Evolutionary conservation across 768 basidiomycete genomes (phyloP), one percentile per base, ranked within the genome.

Genomic region (Pluteus cervinus): DNA sequence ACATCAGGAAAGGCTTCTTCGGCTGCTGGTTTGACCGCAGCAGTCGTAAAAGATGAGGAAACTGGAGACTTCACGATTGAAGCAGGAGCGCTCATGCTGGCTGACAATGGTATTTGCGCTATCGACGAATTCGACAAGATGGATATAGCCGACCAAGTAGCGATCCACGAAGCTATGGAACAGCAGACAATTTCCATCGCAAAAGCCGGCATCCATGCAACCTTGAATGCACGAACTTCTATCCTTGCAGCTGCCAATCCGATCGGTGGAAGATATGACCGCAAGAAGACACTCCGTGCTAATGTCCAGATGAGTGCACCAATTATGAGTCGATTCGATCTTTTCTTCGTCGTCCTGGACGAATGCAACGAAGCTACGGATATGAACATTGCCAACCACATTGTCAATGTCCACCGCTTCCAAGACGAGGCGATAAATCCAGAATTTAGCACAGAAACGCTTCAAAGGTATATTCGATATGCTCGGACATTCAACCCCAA

Each of bases 71-170:
- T 98, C 65, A 98, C 96, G 0, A 98, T 98, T 53, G 96, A 99
- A 65, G 96, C 96, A 15, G 96, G 96, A 33, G 96, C 96, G 4
- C 74, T 99, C 47, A 98, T 99, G 96, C 76, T 99, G 3, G 96
- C 96, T 5, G 96, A 99, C 64, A 98, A 98, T 50, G 96, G 96
- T 6, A 97, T 98, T 56, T 99, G 96, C 55, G 93, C 93, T n/a
- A 99, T 99, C 52, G 96, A 99, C 65, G 96, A 98, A 61, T 99
- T 99, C 53, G 96, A 99, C 75, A 99, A 99, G 63, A 99, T 99
- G 96, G 94, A 98, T 57, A 81, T 97, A 36, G 82, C 88, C 0
- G 96, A 98, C 58, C 96, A 98, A 58, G 91, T 98, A 29, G 96
- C 96, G 24, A 98, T 99, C 51, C 96, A 99, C 71, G 94, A 98